Evolutionary conservation across 805 yeast genomes (phyloP), one percentile per base, ranked within the genome.

Genomic region (Candida manassasensis): DNA sequence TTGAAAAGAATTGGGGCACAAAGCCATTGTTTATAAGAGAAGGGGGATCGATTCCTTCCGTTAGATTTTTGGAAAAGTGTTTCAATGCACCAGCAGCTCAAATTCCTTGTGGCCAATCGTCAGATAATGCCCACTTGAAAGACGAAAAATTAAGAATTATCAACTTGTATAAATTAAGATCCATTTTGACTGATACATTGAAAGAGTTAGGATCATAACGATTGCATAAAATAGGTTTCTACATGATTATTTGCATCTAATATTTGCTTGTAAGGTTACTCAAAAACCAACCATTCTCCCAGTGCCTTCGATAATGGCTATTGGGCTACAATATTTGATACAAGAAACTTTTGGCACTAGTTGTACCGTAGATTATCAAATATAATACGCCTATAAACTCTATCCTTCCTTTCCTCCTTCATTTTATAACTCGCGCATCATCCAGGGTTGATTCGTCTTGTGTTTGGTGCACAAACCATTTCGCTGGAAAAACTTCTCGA

Each of bases 41-140:
- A 63, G 98, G 98, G 41, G 98, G 98, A 0, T 86, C 97, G 0
- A 88, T 90, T 55, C 97, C 98, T 2, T 81, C 90, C 8, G 79
- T 93, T 6, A 63, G 96, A 43, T 83, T 82, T 41, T 61, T 90
- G 44, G 98, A 90, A 49, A 84, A 84, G 55, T 66, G 73, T 9
- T 84, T 90, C 45, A 59, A 71, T 35, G 96, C 97, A 3, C 85
- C 86, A 17, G 97, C 96, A 2, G 94, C 90, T 0, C 97, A 93
- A 57, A 75, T 93, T 21, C 97, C 98, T 2, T 87, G 97, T 52
- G 98, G 97, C 0, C 98, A 90, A 62, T 75, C 90, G 2, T 78
- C 93, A 28, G 97, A 93, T 56, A 86, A 87, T 50, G 97, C 97
- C 1, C 98, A 90, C 64, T 71, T 90, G 48, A 79, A 81, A 50